Evolutionary conservation across 306 rosid species (phyloP).

Genomic region (Cucumis sativus): Cucumber_9930_V3 NC_026660.2:12875001-12875500

Average conservation of each 20-base stretch:
- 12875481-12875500: background rate
- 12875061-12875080: slow-evolving; percentile 6
- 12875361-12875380: slow-evolving; percentile 12
- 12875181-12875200: slow-evolving; percentile 86
- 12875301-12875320: slow-evolving; percentile 80
- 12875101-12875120: slow-evolving; percentile 8
- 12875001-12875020: slow-evolving; percentile 90
- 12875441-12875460: slow-evolving; percentile 77
- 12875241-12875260: slow-evolving; percentile 83
- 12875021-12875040: slow-evolving; percentile 90
- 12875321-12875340: slow-evolving; percentile 82
- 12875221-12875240: slow-evolving; percentile 77
- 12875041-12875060: slow-evolving; percentile 70
- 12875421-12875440: slow-evolving; percentile 89
- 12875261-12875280: slow-evolving; percentile 94
- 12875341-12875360: slow-evolving; percentile 8
- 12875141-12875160: slow-evolving; percentile 82
- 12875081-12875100: background rate
- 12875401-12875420: slow-evolving; percentile 67
- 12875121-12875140: slow-evolving; percentile 64
- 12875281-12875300: slow-evolving; percentile 91
- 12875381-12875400: slow-evolving; percentile 1
- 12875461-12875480: background rate
- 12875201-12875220: slow-evolving; percentile 80
- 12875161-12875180: slow-evolving; percentile 98